These are phyloP conservation scores for Leccinum obscurum DNA, from an alignment of 768 basidiomycete species.

Conservation along the genomic window DNA sequence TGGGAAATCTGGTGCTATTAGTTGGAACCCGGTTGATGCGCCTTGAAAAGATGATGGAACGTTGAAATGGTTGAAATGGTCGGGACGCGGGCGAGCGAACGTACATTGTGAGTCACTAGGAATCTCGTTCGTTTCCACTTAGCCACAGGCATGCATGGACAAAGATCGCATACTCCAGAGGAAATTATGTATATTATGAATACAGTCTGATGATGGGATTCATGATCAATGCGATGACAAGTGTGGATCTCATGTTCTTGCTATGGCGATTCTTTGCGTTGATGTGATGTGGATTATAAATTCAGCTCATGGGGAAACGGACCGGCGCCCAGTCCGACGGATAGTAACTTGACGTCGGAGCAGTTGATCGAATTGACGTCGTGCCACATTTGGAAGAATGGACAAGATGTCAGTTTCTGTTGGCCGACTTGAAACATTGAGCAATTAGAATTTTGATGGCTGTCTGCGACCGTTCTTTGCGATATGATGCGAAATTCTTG, in stretches of 20 bases:
- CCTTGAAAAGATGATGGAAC: conserved; percentile 20
- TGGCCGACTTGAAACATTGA: neutral
- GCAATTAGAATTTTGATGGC: neutral
- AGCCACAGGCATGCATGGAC: neutral
- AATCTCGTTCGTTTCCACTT: neutral
- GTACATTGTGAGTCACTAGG: neutral
- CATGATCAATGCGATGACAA: neutral
- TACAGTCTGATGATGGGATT: neutral
- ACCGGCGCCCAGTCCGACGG: neutral
- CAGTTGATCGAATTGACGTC: neutral
- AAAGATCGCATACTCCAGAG: neutral
- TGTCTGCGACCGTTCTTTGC: neutral
- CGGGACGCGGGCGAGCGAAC: neutral
- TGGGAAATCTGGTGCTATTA: conserved; percentile 70
- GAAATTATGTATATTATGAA: neutral
- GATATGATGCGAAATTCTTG: neutral
- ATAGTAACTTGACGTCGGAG: neutral
- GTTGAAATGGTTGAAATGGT: neutral
- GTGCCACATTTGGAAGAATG: neutral
- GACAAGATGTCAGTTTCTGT: neutral
- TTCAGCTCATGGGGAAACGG: neutral
- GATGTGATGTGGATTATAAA: neutral
- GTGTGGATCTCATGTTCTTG: neutral
- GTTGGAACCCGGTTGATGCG: conserved; percentile 81
- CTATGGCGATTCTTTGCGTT: neutral